These are phyloP conservation scores for Vachellia pachyceras DNA, from an alignment of 306 rosid species.

Conservation along the genomic window DNA sequence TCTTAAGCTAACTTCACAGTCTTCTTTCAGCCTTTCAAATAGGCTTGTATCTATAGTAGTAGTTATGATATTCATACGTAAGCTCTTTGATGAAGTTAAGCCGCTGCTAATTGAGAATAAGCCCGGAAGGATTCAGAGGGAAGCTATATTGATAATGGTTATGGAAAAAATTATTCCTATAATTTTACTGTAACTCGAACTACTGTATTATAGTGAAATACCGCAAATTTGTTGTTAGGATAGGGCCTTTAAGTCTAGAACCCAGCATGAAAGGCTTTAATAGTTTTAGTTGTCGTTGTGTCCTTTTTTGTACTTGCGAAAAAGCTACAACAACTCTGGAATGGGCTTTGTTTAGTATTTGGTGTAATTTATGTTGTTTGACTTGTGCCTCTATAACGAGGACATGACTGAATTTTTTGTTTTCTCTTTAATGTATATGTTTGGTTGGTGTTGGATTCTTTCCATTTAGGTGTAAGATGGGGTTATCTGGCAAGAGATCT, in stretches of 20 bases:
- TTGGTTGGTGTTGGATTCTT: not conserved
- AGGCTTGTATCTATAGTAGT: too few species aligned
- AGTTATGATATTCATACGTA: too few species aligned
- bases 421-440: not conserved
- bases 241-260: not conserved
- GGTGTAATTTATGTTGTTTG: constrained; percentile 1
- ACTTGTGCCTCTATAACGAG: not conserved
- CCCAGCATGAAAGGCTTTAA: not conserved
- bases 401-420: not conserved
- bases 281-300: not conserved
- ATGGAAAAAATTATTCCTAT: not conserved
- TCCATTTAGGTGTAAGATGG: constrained; percentile 43
- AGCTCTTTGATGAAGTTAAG: not conserved
- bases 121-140: not conserved
- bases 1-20: not conserved
- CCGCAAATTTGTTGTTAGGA: not conserved
- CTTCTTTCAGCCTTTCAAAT: too few species aligned
- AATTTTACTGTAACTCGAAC: not conserved
- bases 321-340: not conserved
- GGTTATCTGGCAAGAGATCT: constrained; percentile 49
- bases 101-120: not conserved
- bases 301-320: not conserved
- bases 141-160: not conserved
- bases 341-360: not conserved
- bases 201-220: too few species aligned